Percentiles rank a stretch among this genome's conserved stretches.
Evolutionary conservation across 2,329 filamentous ascomycete species (phyloP).

Genomic region (Canariomyces notabilis): DNA sequence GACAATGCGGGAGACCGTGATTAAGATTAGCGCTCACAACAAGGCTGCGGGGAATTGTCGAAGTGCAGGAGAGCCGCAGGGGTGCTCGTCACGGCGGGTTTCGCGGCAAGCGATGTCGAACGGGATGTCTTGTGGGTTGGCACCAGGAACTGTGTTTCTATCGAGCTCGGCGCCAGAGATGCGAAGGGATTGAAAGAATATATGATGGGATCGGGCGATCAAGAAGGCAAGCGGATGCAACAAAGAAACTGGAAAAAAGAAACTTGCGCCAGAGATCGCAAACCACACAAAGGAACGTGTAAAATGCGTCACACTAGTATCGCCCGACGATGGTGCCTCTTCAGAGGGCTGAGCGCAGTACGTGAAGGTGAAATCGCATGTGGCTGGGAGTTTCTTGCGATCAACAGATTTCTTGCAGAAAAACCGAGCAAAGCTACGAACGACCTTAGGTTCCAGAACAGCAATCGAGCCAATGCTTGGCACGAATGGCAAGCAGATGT

Average conservation of each 20-base stretch:
- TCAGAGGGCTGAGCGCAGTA: neutral
- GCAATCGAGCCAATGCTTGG: neutral
- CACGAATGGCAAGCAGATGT: neutral
- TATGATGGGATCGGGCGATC: slow-evolving; percentile 1
- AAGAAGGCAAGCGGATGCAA: neutral
- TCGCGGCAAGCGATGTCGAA: neutral
- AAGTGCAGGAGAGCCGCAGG: neutral
- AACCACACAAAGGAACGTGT: neutral
- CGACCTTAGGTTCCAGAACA: neutral
- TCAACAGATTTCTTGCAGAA: neutral
- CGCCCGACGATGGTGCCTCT: slow-evolving; percentile 2
- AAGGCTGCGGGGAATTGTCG: too few relatives aligned
- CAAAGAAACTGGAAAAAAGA: slow-evolving; percentile 6
- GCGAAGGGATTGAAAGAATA: neutral
- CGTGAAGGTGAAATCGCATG: too few relatives aligned
- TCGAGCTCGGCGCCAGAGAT: slow-evolving; percentile 1
- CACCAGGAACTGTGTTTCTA: slow-evolving; percentile 1
- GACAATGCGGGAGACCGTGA: neutral
- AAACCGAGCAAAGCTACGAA: neutral
- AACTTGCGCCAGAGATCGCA: neutral
- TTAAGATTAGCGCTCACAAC: too few relatives aligned
- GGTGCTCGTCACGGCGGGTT: neutral
- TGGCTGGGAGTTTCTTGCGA: too few relatives aligned
- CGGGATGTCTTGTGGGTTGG: too few relatives aligned
- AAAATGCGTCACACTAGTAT: slow-evolving; percentile 6